These are phyloP conservation scores for Marasmius sp. DNA, from an alignment of 1,284 basidiomycete species.

Conservation along the genomic window DNA sequence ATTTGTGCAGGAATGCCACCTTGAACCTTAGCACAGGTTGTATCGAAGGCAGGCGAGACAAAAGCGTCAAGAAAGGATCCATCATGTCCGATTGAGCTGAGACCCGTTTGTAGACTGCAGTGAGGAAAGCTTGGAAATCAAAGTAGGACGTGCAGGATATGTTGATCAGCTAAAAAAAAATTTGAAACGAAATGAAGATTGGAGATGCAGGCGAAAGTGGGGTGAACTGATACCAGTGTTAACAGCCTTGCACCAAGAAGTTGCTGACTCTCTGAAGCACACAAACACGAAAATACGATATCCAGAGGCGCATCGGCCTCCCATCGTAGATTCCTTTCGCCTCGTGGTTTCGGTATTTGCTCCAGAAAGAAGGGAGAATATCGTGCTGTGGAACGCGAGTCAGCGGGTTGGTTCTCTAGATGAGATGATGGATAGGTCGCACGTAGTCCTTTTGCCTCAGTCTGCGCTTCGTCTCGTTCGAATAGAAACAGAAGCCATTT, in stretches of 20 bases:
- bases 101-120: constrained; percentile 45
- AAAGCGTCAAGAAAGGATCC: constrained; percentile 34
- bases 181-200: constrained; percentile 2
- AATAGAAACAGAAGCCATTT: constrained; percentile 65
- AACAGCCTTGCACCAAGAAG: constrained; percentile 51
- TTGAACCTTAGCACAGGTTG: constrained; percentile 44
- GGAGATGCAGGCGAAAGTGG: constrained; percentile 3
- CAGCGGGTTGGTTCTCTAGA: constrained; percentile 2
- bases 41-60: constrained; percentile 43
- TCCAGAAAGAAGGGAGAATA: constrained; percentile 59
- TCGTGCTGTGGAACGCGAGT: constrained; percentile 35
- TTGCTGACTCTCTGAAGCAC: constrained; percentile 39
- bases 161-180: constrained; percentile 49
- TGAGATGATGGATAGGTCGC: constrained; percentile 18
- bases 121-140: constrained; percentile 49
- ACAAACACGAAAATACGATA: constrained; percentile 51
- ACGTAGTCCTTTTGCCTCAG: constrained; percentile 33
- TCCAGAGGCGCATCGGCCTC: constrained; percentile 58
- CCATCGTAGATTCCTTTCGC: constrained; percentile 49
- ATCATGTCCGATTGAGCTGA: constrained; percentile 30
- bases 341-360: constrained; percentile 65
- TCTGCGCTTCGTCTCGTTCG: constrained; percentile 55
- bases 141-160: constrained; percentile 48
- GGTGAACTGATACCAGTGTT: constrained; percentile 40
- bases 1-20: constrained; percentile 46